phyloP scores from a whole-genome alignment of 805 yeast genomes.

The Metahyphopichia silvanorum region DNA sequence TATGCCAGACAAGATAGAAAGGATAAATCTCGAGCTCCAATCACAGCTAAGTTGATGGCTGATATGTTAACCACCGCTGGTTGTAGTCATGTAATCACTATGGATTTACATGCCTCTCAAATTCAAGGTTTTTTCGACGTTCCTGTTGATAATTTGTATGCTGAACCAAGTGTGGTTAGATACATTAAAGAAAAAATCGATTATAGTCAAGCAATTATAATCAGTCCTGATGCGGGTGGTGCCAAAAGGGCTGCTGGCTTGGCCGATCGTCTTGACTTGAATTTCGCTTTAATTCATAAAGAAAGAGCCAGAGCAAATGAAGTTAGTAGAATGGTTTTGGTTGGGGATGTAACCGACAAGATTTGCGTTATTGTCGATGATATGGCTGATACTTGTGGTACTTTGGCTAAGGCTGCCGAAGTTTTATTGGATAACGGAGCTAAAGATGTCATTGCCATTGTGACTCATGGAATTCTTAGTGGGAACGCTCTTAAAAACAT shows the following conservation, averaged over 20 bases:
- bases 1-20: slow-evolving; percentile 97
- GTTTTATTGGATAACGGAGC: slow-evolving; percentile 80
- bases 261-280: slow-evolving; percentile 88
- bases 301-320: slow-evolving; percentile 95
- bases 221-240: slow-evolving; percentile 99
- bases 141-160: slow-evolving; percentile 94
- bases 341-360: slow-evolving; percentile 87
- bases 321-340: slow-evolving; percentile 91
- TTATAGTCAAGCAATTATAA: slow-evolving; percentile 64
- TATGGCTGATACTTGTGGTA: slow-evolving; percentile 99
- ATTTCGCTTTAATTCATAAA: slow-evolving; percentile 93
- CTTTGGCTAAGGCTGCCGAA: slow-evolving; percentile 92
- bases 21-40: slow-evolving; percentile 94
- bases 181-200: slow-evolving; percentile 68
- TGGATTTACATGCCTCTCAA: slow-evolving; percentile 97
- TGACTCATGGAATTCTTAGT: slow-evolving; percentile 92
- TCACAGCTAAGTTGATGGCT: slow-evolving; percentile 92
- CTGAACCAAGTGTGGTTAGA: slow-evolving; percentile 85
- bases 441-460: slow-evolving; percentile 81
- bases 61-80: slow-evolving; percentile 91
- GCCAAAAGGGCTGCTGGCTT: slow-evolving; percentile 94
- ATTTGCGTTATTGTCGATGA: slow-evolving; percentile 89
- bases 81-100: slow-evolving; percentile 90
- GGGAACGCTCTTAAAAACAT: slow-evolving; percentile 78
- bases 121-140: slow-evolving; percentile 95